phyloP scores from a whole-genome alignment of 495 filamentous ascomycete species.

The Evernia prunastri region DNA sequence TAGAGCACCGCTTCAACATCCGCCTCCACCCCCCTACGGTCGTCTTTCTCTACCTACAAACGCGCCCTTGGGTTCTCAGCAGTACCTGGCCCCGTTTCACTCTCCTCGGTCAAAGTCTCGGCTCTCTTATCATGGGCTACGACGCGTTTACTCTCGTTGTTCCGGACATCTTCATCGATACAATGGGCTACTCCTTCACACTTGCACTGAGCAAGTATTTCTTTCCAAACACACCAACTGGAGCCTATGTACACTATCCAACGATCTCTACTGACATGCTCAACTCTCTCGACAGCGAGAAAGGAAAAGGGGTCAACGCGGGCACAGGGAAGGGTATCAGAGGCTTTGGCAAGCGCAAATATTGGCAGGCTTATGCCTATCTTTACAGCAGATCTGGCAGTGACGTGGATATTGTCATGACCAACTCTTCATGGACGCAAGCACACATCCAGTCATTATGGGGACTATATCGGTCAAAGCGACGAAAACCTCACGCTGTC shows the following conservation, averaged over 20 bases:
- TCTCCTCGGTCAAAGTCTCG: slow-evolving; percentile 85
- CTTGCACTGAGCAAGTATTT: slow-evolving; percentile 74
- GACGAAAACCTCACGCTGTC: slow-evolving; percentile 34
- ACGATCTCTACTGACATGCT: slow-evolving; percentile 99
- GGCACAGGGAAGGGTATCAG: slow-evolving; percentile 64
- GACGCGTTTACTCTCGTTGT: slow-evolving; percentile 90
- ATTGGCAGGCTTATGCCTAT: slow-evolving; percentile 80
- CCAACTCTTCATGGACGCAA: slow-evolving; percentile 92
- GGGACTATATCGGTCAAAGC: slow-evolving; percentile 48
- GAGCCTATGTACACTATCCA: slow-evolving; percentile 94
- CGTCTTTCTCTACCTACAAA: slow-evolving; percentile 82
- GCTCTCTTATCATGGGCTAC: slow-evolving; percentile 76
- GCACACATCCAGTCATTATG: slow-evolving; percentile 75
- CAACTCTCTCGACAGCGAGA: slow-evolving; percentile 61
- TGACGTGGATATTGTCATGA: slow-evolving; percentile 87
- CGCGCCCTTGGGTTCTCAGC: slow-evolving; percentile 73
- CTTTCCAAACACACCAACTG: slow-evolving; percentile 76
- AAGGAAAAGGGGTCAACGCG: slow-evolving; percentile 75
- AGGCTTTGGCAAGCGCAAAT: slow-evolving; percentile 62
- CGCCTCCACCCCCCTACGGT: slow-evolving; percentile 75
- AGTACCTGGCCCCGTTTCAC: slow-evolving; percentile 89
- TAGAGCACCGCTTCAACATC: slow-evolving; percentile 90
- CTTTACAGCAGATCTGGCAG: slow-evolving; percentile 76
- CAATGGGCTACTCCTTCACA: slow-evolving; percentile 95
- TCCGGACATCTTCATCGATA: slow-evolving; percentile 92